Conservation (phyloP, 2,329 filamentous ascomycete genomes). For the Neophaeococcomyces mojaviensis region DNA sequence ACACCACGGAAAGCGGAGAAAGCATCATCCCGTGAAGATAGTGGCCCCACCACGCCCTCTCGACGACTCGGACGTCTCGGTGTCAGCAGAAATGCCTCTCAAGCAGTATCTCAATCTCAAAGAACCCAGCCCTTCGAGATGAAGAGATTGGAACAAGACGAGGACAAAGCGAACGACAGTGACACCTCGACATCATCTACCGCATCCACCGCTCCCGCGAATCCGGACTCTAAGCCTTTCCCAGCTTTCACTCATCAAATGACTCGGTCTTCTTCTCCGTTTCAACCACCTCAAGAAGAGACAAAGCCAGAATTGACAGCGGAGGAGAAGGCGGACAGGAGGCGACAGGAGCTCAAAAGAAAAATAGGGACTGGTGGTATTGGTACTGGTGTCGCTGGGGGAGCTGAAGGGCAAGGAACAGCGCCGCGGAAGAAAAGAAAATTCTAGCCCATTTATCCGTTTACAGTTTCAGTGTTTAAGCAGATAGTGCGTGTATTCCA, state of each 20-base stretch:
- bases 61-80: constrained; percentile 32
- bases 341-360: constrained; percentile 49
- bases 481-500: not conserved
- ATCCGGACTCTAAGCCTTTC: too few species aligned
- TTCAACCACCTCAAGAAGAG: too few species aligned
- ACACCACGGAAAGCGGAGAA: not conserved
- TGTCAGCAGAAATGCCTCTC: constrained; percentile 17
- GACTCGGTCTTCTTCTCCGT: too few species aligned
- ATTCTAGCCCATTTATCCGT: too few species aligned
- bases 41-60: constrained; percentile 20
- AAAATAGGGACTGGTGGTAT: constrained; percentile 28
- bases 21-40: constrained; percentile 9
- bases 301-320: constrained; percentile 15
- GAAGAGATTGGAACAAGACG: not conserved
- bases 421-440: constrained; percentile 48
- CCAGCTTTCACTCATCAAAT: too few species aligned
- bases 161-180: not conserved
- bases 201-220: constrained; percentile 5
- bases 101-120: constrained; percentile 3
- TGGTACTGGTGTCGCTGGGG: too few species aligned
- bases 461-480: too few species aligned
- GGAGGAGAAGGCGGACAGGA: constrained; percentile 38
- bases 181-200: constrained; percentile 1
- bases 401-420: constrained; percentile 13
- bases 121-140: constrained; percentile 3